A percentile compares a stretch with the other conserved stretches of the same genome.
Evolutionary conservation across 345 rosid species (phyloP).

Genomic region (Stellera chamaejasme): DNA sequence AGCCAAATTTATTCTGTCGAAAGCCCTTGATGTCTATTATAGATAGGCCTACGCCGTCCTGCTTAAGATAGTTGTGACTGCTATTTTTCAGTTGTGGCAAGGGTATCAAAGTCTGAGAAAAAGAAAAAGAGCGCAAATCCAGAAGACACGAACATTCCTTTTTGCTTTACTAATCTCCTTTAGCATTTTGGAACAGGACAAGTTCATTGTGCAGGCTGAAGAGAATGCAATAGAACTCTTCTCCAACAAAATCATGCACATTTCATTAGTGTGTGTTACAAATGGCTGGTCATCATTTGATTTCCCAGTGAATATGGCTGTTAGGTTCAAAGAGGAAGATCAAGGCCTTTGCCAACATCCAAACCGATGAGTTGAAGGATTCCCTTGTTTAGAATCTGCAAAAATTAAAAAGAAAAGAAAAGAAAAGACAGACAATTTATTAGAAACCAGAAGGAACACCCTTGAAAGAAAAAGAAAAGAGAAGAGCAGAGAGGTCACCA

Average conservation of each 20-base stretch:
- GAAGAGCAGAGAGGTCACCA: constrained; percentile 30
- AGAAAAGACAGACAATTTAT: not conserved
- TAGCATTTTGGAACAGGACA: no score
- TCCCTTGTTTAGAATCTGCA: constrained; percentile 69
- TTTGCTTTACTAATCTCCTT: no score
- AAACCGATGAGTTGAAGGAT: constrained; percentile 68
- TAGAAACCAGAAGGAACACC: not conserved
- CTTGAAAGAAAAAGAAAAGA: not conserved
- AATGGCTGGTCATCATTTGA: not conserved
- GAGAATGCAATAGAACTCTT: constrained; percentile 5
- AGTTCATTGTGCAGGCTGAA: not conserved
- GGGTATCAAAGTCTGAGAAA: not conserved
- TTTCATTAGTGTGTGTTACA: not conserved
- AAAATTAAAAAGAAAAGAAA: constrained; percentile 14
- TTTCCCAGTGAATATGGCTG: no score
- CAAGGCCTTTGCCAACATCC: constrained; percentile 78
- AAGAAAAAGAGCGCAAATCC: no score
- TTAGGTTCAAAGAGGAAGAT: constrained; percentile 53
- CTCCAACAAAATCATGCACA: constrained; percentile 8
- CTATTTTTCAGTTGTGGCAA: not conserved
- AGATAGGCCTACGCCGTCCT: no score
- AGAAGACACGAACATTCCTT: no score
- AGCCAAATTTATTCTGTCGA: no score
- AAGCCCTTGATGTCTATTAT: no score
- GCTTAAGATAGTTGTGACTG: no score